phyloP scores from a whole-genome alignment of 2,329 filamentous ascomycete species.

The Talaromyces sp. region DNA sequence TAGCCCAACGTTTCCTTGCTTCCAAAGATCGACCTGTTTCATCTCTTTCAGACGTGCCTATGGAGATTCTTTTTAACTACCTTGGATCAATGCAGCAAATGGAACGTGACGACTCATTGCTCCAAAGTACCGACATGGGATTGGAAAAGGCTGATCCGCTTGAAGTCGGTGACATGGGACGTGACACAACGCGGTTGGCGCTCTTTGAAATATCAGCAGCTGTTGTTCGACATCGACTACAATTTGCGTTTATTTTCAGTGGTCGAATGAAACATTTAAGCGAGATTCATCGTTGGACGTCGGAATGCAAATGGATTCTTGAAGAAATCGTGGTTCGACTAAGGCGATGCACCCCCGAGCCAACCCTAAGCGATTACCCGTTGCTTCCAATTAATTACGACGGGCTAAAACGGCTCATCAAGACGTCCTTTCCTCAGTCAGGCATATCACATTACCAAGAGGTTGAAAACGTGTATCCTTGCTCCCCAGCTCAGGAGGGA shows the following conservation, averaged over 20 bases:
- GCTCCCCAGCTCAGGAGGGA: constrained; percentile 41
- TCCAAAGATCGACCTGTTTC: constrained; percentile 33
- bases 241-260: constrained; percentile 53
- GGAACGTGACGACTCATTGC: constrained; percentile 44
- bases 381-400: constrained; percentile 46
- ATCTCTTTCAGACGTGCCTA: constrained; percentile 32
- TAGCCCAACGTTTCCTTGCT: constrained; percentile 32
- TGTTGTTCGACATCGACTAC: constrained; percentile 45
- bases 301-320: constrained; percentile 36
- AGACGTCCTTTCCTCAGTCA: constrained; percentile 36
- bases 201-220: constrained; percentile 54
- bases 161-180: constrained; percentile 46
- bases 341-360: constrained; percentile 24
- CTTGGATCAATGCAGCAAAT: constrained; percentile 42
- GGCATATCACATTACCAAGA: constrained; percentile 29
- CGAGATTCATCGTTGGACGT: constrained; percentile 44
- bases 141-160: constrained; percentile 45
- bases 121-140: constrained; percentile 45
- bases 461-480: constrained; percentile 43
- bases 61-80: constrained; percentile 46
- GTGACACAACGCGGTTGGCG: constrained; percentile 45
- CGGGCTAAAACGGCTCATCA: constrained; percentile 38
- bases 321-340: constrained; percentile 29
- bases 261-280: constrained; percentile 47
- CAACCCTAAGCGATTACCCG: constrained; percentile 45